Evolutionary conservation across 164 flowering plant species (phyloP).

Genomic region (Annona squamosa): DNA sequence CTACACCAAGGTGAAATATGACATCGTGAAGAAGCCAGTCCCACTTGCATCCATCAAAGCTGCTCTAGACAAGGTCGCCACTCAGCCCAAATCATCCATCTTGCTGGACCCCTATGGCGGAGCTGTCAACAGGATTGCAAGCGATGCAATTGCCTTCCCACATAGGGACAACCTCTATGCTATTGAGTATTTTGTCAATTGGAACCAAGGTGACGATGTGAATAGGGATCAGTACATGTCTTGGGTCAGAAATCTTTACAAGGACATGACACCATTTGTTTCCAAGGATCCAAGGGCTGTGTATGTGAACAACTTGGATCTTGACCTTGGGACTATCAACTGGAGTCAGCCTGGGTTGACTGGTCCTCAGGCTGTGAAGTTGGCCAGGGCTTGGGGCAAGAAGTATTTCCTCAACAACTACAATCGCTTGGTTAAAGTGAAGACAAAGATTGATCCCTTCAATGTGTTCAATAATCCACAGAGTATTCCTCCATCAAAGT

Average conservation of each 20-base stretch:
- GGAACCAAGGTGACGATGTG: constrained; percentile 12
- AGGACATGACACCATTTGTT: constrained; percentile 19
- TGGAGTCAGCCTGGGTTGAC: not conserved
- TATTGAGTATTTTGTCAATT: constrained; percentile 20
- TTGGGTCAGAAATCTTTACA: constrained; percentile 17
- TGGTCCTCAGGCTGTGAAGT: constrained; percentile 9
- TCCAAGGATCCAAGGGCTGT: constrained; percentile 16
- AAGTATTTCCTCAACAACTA: constrained; percentile 48
- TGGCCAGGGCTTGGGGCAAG: constrained; percentile 47
- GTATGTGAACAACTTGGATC: constrained; percentile 24
- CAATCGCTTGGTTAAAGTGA: constrained; percentile 40
- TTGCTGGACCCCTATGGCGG: constrained; percentile 26
- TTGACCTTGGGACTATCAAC: constrained; percentile 17
- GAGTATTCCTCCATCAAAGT: constrained; percentile 41
- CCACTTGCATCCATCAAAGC: constrained; percentile 5
- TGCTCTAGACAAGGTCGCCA: constrained; percentile 7
- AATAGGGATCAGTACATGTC: constrained; percentile 1
- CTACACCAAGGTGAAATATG: constrained; percentile 22
- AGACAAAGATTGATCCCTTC: constrained; percentile 37
- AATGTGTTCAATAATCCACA: constrained; percentile 45
- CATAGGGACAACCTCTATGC: constrained; percentile 21
- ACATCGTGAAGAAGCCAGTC: constrained; percentile 15
- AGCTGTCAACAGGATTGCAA: constrained; percentile 7
- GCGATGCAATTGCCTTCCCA: constrained; percentile 17
- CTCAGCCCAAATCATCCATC: constrained; percentile 17